These are phyloP conservation scores for Exophiala calicioides DNA, from an alignment of 2,329 filamentous ascomycete species.

Conservation along the genomic window DNA sequence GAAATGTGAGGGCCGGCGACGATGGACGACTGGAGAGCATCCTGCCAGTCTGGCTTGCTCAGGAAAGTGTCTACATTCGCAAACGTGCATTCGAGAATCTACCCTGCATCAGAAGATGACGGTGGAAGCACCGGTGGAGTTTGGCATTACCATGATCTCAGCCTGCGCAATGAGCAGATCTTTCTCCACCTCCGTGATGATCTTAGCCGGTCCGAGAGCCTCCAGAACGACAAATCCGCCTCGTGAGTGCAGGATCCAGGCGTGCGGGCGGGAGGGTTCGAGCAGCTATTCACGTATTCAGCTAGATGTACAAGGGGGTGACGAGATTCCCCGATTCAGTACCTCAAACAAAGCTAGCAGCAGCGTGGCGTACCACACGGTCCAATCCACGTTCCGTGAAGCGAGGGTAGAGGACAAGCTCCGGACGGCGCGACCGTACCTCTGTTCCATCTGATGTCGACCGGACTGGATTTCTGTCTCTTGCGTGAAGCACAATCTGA, in stretches of 20 bases:
- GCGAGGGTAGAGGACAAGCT: slow-evolving; percentile 10
- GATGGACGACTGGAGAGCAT: slow-evolving; percentile 9
- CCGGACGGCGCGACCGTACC: slow-evolving; percentile 15
- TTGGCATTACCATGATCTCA: slow-evolving; percentile 16
- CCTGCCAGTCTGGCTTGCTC: slow-evolving; percentile 14
- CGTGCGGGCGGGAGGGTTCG: slow-evolving; percentile 8
- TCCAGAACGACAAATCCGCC: slow-evolving; percentile 12
- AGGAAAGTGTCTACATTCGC: slow-evolving; percentile 17
- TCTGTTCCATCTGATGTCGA: slow-evolving; percentile 11
- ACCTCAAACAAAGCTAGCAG: slow-evolving; percentile 17
- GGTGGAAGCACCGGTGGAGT: background rate
- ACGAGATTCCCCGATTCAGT: background rate
- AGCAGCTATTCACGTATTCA: slow-evolving; percentile 18
- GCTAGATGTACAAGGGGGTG: background rate
- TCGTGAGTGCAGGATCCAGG: slow-evolving; percentile 16
- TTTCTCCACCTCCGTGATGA: slow-evolving; percentile 14
- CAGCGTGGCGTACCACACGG: slow-evolving; percentile 19
- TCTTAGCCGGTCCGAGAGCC: slow-evolving; percentile 12
- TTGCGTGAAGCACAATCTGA: slow-evolving; percentile 9
- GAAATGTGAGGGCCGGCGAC: background rate
- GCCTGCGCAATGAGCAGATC: slow-evolving; percentile 14
- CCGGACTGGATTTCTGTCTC: background rate
- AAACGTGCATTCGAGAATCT: slow-evolving; percentile 18
- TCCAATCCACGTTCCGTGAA: slow-evolving; percentile 12
- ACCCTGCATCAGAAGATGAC: no score